These are phyloP conservation scores for Stagonosporopsis tanaceti DNA, from an alignment of 2,329 filamentous ascomycete species.

Conservation along the genomic window DNA sequence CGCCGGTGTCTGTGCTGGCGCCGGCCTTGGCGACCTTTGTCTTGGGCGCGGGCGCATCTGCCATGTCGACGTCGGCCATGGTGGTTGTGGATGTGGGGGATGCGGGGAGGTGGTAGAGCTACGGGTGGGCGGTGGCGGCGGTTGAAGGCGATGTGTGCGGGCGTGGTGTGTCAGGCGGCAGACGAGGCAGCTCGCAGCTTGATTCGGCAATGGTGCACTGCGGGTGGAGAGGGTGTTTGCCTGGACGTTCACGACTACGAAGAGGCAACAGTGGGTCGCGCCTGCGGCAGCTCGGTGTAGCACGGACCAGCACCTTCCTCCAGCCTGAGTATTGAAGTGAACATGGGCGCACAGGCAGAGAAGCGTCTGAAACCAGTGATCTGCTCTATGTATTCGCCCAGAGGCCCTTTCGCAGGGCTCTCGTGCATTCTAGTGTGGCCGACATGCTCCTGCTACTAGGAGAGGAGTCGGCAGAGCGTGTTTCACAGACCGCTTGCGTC, in stretches of 20 bases:
- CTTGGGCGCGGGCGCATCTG: constrained; percentile 73
- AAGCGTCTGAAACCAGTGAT: not conserved
- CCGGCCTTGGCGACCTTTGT: constrained; percentile 60
- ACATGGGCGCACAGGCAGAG: not conserved
- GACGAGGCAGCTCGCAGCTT: constrained; percentile 11
- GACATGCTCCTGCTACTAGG: not conserved
- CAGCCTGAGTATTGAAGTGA: constrained; percentile 12
- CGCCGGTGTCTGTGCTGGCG: constrained; percentile 60
- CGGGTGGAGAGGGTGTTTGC: not conserved
- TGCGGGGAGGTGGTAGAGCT: constrained; percentile 22
- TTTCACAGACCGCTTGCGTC: constrained; percentile 16
- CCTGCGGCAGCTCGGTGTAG: constrained; percentile 10
- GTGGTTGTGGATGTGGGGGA: constrained; percentile 30
- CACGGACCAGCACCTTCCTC: constrained; percentile 11
- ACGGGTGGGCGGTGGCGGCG: constrained; percentile 4
- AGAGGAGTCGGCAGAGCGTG: not conserved
- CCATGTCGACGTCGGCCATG: constrained; percentile 98
- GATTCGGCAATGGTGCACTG: constrained; percentile 8
- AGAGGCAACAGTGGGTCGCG: constrained; percentile 19
- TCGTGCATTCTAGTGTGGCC: not conserved
- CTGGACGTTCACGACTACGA: constrained; percentile 3
- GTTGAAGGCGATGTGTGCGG: not conserved
- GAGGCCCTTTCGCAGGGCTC: not conserved
- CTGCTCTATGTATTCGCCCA: not conserved
- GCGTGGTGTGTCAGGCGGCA: not conserved